A percentile compares a stretch with the other conserved stretches of the same genome.
phyloP scores from a whole-genome alignment of 176 grass and related monocot species.

The Cymbopogon citratus region DNA sequence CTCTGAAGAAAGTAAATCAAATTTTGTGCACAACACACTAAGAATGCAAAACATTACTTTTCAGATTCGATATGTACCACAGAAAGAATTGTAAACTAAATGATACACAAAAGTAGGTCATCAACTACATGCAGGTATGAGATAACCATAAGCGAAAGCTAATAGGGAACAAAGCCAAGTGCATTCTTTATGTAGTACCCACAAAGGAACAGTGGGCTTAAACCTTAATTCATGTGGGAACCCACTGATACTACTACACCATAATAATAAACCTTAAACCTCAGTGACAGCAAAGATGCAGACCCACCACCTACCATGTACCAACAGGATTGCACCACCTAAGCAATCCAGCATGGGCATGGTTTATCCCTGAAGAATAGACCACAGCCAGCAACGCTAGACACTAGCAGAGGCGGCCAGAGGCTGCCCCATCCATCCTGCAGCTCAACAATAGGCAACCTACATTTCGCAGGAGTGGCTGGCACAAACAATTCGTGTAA shows the following conservation, averaged over 20 bases:
- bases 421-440: not conserved
- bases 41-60: not conserved
- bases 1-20: not conserved
- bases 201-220: not conserved
- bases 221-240: not conserved
- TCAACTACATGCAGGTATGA: not conserved
- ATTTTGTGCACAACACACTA: not conserved
- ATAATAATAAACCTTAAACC: conserved; percentile 2
- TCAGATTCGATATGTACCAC: not conserved
- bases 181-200: not conserved
- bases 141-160: not conserved
- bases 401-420: not conserved
- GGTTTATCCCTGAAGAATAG: not conserved
- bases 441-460: not conserved
- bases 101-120: not conserved
- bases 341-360: not conserved
- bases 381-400: not conserved
- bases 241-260: not conserved
- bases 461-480: conserved; percentile 6
- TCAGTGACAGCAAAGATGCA: not conserved
- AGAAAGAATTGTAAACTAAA: not conserved
- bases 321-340: too few relatives aligned
- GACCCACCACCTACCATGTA: not conserved
- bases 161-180: not conserved
- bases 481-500: not conserved